Evolutionary conservation across 805 yeast species (phyloP).

Genomic region (Saccharomycopsis babjevae): DNA sequence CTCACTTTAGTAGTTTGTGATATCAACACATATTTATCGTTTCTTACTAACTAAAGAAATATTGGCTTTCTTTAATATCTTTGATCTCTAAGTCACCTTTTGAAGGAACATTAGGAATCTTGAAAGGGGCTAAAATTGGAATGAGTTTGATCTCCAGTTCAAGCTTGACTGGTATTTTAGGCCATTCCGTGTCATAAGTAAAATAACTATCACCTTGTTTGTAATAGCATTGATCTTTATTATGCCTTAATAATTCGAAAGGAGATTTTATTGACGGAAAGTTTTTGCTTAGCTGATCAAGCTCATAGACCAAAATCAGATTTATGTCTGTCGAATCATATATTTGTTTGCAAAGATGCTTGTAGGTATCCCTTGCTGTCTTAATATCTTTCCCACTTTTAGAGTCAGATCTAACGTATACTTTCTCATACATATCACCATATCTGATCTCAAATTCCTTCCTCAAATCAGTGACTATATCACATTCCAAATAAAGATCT

Average conservation of each 20-base stretch:
- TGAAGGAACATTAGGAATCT: constrained; percentile 60
- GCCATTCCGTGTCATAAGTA: not conserved
- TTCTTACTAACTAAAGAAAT: constrained; percentile 47
- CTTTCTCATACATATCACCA: not conserved
- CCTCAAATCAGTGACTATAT: not conserved
- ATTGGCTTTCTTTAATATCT: constrained; percentile 59
- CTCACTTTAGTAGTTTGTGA: no score
- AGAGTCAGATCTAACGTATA: not conserved
- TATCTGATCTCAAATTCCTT: constrained; percentile 1
- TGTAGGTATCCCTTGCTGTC: not conserved
- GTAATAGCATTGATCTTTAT: not conserved
- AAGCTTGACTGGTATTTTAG: not conserved
- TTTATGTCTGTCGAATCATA: not conserved
- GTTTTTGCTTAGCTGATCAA: not conserved
- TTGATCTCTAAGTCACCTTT: constrained; percentile 78
- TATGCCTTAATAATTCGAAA: not conserved
- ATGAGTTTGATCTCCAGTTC: constrained; percentile 11
- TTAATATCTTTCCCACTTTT: not conserved
- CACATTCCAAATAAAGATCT: constrained; percentile 2
- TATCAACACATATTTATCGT: not conserved
- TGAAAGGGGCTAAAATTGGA: constrained; percentile 54
- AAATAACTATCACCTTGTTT: not conserved
- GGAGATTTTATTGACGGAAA: not conserved
- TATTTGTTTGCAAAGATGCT: not conserved
- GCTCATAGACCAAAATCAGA: not conserved